Evolutionary conservation across 306 rosid species (phyloP).

Genomic region (Castanospermum australe): DNA sequence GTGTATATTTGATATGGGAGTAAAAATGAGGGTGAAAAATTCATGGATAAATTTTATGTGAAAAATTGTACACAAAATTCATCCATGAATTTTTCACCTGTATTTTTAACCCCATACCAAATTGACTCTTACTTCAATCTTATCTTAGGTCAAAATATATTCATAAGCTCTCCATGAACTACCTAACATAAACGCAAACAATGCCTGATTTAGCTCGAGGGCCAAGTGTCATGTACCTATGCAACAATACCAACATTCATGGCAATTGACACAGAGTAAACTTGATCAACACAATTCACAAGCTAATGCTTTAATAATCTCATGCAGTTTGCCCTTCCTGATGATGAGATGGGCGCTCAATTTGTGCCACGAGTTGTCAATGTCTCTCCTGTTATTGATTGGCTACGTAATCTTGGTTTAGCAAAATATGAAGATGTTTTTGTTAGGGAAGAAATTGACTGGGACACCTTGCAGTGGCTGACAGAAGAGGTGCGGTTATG

Average conservation of each 20-base stretch:
- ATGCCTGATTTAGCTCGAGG: background rate
- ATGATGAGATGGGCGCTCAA: constrained; percentile 26
- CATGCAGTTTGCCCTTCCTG: constrained; percentile 29
- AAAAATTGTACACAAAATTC: too few relatives aligned
- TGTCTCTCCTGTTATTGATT: constrained; percentile 44
- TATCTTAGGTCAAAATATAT: background rate
- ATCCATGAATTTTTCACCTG: too few relatives aligned
- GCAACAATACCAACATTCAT: background rate
- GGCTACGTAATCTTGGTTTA: constrained; percentile 53
- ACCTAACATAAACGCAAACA: background rate
- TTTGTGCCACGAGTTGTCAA: constrained; percentile 17
- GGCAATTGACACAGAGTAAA: background rate
- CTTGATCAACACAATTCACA: too few relatives aligned
- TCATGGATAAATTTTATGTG: too few relatives aligned
- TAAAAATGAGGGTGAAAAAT: too few relatives aligned
- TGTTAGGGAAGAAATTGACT: constrained; percentile 62
- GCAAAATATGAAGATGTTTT: constrained; percentile 51
- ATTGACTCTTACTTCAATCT: background rate
- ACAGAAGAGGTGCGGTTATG: constrained; percentile 58
- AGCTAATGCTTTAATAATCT: background rate
- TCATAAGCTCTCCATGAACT: background rate
- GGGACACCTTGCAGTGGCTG: constrained; percentile 57
- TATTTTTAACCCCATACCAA: too few relatives aligned
- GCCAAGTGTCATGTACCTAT: background rate
- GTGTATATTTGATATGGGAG: too few relatives aligned